Evolutionary conservation across 179 eudicot genomes (phyloP), one percentile per base, ranked within the genome.

Genomic region (Carnegiea gigantea): DNA sequence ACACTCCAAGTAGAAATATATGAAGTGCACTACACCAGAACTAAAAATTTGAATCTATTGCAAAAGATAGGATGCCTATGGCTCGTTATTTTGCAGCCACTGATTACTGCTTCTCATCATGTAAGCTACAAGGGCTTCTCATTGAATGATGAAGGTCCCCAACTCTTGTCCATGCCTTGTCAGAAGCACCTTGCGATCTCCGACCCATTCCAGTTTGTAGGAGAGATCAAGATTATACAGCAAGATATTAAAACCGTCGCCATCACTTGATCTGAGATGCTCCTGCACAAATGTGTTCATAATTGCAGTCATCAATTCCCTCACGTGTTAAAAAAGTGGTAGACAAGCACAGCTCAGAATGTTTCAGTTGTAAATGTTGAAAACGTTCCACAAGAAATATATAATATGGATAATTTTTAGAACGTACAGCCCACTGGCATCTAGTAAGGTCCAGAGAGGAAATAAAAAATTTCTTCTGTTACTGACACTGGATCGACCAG

Each of bases 201-300:
- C 94, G 76, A 85, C 90, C 99, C 99, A 95, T 83, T 90, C 93
- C 36, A 95, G 87, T 70, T 90, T 87, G 84, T 95, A 94, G 49
- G 95, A 95, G 72, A 95, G 90, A 81, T 95, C 99, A 67, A 95
- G 92, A 86, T 91, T 90, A 51, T 89, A 96, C 81, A 91, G 88
- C 90, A 91, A 84, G 72, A 87, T 80, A 84, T 87, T 90, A 85
- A 90, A 82, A 81, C 86, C 83, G 78, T 94, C 97, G 83, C 79
- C 80, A 79, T 90, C 97, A 80, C 85, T 84, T 15, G 78, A 80
- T 62, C 81, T 84, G 40, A 75, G 26, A 51, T 86, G 85, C 76
- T 88, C 93, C 99, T 95, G 84, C 85, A 84, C 38, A 67, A 23
- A 21, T 1, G 30, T 26, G 68, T 72, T 72, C n/a, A 20, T 51